phyloP scores from a whole-genome alignment of 1,284 basidiomycete genomes.

The Ceratorhiza oryzae-sativae region DNA sequence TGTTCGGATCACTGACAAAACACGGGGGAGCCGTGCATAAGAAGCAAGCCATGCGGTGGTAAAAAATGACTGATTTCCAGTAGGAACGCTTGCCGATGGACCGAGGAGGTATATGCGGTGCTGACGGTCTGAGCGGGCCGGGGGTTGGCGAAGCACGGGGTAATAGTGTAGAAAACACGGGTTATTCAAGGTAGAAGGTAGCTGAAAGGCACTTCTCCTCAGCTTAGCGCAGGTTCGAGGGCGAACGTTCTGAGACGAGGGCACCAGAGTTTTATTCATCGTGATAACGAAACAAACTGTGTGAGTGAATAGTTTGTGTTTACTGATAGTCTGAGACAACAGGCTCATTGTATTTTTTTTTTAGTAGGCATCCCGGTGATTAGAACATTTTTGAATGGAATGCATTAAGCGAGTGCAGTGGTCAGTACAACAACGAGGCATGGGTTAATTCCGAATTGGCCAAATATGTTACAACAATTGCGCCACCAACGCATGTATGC shows the following conservation, averaged over 20 bases:
- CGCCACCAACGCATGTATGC: background rate
- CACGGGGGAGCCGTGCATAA: background rate
- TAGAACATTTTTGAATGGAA: background rate
- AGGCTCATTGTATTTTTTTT: background rate
- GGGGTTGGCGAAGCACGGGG: background rate
- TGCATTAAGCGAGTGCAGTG: background rate
- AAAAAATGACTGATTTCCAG: background rate
- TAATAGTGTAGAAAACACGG: background rate
- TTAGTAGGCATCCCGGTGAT: background rate
- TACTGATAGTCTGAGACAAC: background rate
- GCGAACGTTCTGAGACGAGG: background rate
- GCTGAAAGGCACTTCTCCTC: background rate
- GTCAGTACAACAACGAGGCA: background rate
- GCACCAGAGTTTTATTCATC: background rate
- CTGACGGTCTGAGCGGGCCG: background rate
- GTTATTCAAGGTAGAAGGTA: background rate
- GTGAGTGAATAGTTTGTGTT: background rate
- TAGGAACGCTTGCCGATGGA: conserved; percentile 4
- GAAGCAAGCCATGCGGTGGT: background rate
- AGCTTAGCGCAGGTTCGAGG: background rate
- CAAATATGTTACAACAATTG: background rate
- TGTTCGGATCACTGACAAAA: background rate
- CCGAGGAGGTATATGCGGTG: background rate
- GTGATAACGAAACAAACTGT: background rate
- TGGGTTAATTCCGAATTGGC: background rate